Base-by-base conservation (phyloP, 2,329 filamentous ascomycete genomes). In the Aureobasidium sp. region DNA sequence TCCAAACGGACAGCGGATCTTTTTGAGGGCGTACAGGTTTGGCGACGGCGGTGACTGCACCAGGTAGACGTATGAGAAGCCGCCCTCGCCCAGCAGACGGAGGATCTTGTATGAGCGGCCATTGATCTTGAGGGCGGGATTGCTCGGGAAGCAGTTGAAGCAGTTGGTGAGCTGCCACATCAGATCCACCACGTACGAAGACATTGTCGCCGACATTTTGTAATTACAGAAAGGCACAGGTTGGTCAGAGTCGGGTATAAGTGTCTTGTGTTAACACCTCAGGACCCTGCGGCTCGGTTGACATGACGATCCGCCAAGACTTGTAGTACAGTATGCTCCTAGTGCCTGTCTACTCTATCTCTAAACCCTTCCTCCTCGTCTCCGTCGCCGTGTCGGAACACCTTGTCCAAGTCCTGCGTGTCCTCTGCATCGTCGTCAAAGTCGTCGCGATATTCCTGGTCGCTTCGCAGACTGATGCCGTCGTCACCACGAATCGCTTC, bases 11-110 rank as follows among this genome's bases (percentile, higher is more conserved):
- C 94, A 99, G 73, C 93, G 88, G 75, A 99, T 99, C 83, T 99
- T 99, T 78, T 99, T 99, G 65, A 97, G 86, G 20, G 94, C 94
- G 75, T 96, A 93, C 51, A 96, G 84, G 70, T 93, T 86, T 64
- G 90, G 89, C 58, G 86, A 88, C 61, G 85, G 81, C 52, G 89
- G 93, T 75, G 97, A 92, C 80, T 97, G 90, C 64, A 99, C 94
- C 64, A 99, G 89, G 78, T 99, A 99, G 69, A 99, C 94, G 77
- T 97, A 99, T 67, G 91, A 96, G 81, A 99, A 99, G 71, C 94
- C 94, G 73, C 94, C 94, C 83, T 99, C 94, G 74, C 94, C 94
- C 3, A 99, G 83, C 56, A 99, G 81, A 64, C 94, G 89, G 69
- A 96, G 80, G 73, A 99, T 95, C 82, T 97, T 97, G 82, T 97